Base-by-base conservation (phyloP, 208 protist species). In the Leptomonas pyrrhocoris region DNA sequence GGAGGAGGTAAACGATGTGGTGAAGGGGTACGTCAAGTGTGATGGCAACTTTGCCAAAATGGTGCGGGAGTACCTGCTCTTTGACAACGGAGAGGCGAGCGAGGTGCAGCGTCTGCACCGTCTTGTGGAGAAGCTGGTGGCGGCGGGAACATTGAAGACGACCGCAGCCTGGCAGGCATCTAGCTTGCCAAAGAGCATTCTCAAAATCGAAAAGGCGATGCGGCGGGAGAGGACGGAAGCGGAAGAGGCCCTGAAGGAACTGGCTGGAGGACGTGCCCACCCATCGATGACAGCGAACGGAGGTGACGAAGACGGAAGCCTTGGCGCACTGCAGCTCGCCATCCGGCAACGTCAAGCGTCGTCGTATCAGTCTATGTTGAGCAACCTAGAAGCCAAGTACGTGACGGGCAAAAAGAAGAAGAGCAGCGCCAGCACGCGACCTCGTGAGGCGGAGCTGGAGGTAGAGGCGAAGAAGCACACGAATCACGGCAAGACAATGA, bases 11-110 rank as follows among this genome's bases (percentile, higher is more conserved):
- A 73, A 60, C 18, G 92, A 96, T 60, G 74, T 93, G 1, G 49
- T 84, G 3, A 66, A 73, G 38, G 60, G 74, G 40, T 94, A 83
- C 57, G 58, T 82, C 16, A 88, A 84, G 60, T 83, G 77, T 48
- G 66, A 85, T 12, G 92, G 92, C 34, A 83, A 96, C 64, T 94
- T 96, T 49, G 48, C 49, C 0, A 79, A 81, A n/a, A 92, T 93
- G 86, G 73, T 94, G 31, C 77, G 68, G 34, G 79, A 90, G 73
- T 70, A 86, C 49, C 59, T 94, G 0, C 74, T 96, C 25, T 96
- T 94, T 42, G 89, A 94, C 75, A 96, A 96, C 51, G 79, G 81
- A 19, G 66, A 84, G 18, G 56, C 61, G 15, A 66, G 51, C 18
- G 92, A 94, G 68, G 75, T 92, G 59, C 40, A 69, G 34, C 84